A percentile compares a stretch with the other conserved stretches of the same genome.
phyloP scores from a whole-genome alignment of 1,284 basidiomycete species.

The Microbotryum intermedium region DNA sequence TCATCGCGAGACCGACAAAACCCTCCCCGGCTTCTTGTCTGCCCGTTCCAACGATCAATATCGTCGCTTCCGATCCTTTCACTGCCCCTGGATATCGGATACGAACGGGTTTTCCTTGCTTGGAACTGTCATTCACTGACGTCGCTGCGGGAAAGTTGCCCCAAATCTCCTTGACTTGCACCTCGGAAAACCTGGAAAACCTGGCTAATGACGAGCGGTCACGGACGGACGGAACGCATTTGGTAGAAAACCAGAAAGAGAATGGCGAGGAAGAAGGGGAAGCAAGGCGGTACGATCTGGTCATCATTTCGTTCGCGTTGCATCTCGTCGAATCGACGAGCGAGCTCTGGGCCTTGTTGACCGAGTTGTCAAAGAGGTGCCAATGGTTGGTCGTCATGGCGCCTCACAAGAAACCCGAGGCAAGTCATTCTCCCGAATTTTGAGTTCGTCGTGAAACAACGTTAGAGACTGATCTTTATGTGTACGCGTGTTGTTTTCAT shows the following conservation, averaged over 20 bases:
- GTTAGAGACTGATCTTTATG: neutral
- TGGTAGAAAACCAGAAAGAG: conserved; percentile 1
- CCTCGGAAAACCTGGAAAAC: too few relatives aligned
- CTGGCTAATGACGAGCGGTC: neutral
- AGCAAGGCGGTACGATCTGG: conserved; percentile 52
- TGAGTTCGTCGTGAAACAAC: neutral
- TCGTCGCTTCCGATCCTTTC: conserved; percentile 30
- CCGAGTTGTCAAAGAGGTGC: conserved; percentile 54
- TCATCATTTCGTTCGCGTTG: conserved; percentile 61
- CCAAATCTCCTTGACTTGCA: conserved; percentile 7
- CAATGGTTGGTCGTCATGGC: conserved; percentile 59
- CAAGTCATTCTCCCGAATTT: conserved; percentile 31
- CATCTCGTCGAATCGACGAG: conserved; percentile 57
- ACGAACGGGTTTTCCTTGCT: conserved; percentile 47
- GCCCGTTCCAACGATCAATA: conserved; percentile 3
- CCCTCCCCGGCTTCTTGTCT: neutral
- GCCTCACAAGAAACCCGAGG: conserved; percentile 66
- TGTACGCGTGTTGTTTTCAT: neutral
- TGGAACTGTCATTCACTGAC: conserved; percentile 49
- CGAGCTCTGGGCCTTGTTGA: conserved; percentile 56
- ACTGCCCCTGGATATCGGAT: conserved; percentile 23
- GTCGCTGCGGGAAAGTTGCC: conserved; percentile 49
- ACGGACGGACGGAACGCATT: neutral
- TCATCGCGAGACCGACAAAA: neutral
- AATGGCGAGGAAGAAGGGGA: conserved; percentile 11